Base-by-base conservation (phyloP, 2,329 filamentous ascomycete genomes). In the Verruconis gallopava region DNA sequence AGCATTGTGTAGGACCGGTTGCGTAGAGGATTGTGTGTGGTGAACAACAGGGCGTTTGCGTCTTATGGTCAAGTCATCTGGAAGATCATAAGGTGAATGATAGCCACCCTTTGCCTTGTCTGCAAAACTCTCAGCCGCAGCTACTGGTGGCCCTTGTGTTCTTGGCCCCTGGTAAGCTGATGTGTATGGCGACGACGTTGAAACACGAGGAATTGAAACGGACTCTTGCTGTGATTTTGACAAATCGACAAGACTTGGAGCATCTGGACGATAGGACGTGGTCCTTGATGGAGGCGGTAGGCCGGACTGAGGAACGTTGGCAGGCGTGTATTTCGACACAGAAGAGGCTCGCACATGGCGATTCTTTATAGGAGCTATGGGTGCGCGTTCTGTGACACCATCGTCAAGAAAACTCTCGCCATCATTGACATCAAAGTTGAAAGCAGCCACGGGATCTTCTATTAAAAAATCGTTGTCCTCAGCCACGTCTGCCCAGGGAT, bases 101-200 rank as follows among this genome's bases (percentile, higher is more conserved):
- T 98, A 98, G 5, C 89, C 88, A 43, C 84, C 84, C 61, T 93
- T 96, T 3, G 85, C 68, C 59, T 93, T 93, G 19, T 89, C 81
- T 4, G 75, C 85, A 60, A 94, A 98, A 60, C 89, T 96, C 56
- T 93, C 77, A 1, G 65, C 58, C 25, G 58, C 59, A 6, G 38
- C 39, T 28, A 32, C 4, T 20, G 38, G 44, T 38, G 44, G 38
- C 35, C 45, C 42, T 40, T 46, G 44, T n/a, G 6, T 9, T 9
- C 9, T 9, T 14, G 41, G 46, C 38, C 37, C 41, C 28, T 22
- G 13, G 19, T 44, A 44, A 12, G 37, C 13, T 21, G 37, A 25
- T 30, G 30, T 21, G 37, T 49, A 53, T 20, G 28, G 42, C 4
- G 21, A 42, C 12, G 37, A 3, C 4, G 5, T 19, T 14, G 18